phyloP scores from a whole-genome alignment of 2,329 filamentous ascomycete genomes.

The Truncatella angustata region DNA sequence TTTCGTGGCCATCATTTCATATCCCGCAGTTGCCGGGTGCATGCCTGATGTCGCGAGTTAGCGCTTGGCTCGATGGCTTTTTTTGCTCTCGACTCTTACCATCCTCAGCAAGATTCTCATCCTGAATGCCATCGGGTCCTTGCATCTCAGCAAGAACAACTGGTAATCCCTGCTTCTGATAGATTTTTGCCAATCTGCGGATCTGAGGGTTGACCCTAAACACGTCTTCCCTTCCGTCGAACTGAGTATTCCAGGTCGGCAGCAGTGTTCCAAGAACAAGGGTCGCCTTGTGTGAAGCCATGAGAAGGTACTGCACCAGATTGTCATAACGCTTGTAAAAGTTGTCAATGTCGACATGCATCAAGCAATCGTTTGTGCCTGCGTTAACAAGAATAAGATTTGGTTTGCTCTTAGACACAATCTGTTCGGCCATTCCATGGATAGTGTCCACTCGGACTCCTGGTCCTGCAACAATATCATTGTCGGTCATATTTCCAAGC shows the following conservation, averaged over 20 bases:
- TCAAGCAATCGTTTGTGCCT: constrained; percentile 34
- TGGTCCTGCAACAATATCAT: constrained; percentile 32
- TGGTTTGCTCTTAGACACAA: constrained; percentile 26
- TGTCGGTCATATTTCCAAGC: constrained; percentile 33
- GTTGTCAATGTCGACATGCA: constrained; percentile 29
- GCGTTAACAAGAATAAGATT: constrained; percentile 34
- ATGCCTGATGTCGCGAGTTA: not conserved
- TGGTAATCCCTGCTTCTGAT: constrained; percentile 25
- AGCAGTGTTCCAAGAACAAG: constrained; percentile 28
- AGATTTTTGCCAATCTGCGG: constrained; percentile 27
- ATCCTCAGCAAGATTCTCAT: constrained; percentile 18
- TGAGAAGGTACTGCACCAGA: constrained; percentile 28
- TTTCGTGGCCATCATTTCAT: constrained; percentile 33
- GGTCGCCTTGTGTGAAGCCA: constrained; percentile 28
- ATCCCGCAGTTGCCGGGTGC: constrained; percentile 29
- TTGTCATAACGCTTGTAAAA: constrained; percentile 30
- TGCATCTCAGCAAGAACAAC: constrained; percentile 32
- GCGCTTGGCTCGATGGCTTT: not conserved
- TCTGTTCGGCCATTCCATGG: constrained; percentile 25
- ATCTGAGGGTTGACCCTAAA: constrained; percentile 30
- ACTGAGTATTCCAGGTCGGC: constrained; percentile 29
- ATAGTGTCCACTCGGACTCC: constrained; percentile 29
- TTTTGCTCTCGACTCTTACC: not conserved
- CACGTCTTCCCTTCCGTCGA: constrained; percentile 30
- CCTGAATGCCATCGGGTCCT: constrained; percentile 29